Conservation (phyloP, 768 basidiomycete genomes). For the Russula sp. region DNA sequence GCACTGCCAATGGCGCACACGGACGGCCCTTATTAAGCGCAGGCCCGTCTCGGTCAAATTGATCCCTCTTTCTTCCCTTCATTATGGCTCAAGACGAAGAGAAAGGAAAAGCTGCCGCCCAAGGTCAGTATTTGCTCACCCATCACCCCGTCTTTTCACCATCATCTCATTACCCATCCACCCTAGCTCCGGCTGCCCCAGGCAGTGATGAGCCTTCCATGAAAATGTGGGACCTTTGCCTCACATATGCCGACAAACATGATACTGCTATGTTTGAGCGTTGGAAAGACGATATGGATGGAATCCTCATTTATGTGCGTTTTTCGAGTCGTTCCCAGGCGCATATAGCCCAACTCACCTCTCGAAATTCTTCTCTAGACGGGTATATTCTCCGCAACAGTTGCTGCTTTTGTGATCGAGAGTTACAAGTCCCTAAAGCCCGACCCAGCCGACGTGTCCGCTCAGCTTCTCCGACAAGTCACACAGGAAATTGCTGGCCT, state of each 20-base stretch:
- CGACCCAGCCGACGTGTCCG: constrained; percentile 5
- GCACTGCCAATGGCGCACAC: too few relatives aligned
- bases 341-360: neutral
- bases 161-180: neutral
- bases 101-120: neutral
- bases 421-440: constrained; percentile 17
- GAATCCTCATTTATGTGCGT: constrained; percentile 18
- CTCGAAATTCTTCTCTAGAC: neutral
- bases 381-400: constrained; percentile 18
- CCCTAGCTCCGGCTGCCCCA: neutral
- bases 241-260: neutral
- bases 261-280: constrained; percentile 6
- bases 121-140: neutral
- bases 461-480: constrained; percentile 1
- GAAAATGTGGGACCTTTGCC: constrained; percentile 17
- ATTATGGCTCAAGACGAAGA: constrained; percentile 7
- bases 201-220: constrained; percentile 4
- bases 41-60: too few relatives aligned
- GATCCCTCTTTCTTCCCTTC: neutral
- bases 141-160: neutral
- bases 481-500: constrained; percentile 3
- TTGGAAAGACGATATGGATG: too few relatives aligned
- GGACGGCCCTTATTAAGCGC: too few relatives aligned
- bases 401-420: constrained; percentile 20
- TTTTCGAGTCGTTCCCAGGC: neutral